These are phyloP conservation scores for Quercus wislizeni DNA, from an alignment of 306 rosid species.

Conservation along the genomic window DNA sequence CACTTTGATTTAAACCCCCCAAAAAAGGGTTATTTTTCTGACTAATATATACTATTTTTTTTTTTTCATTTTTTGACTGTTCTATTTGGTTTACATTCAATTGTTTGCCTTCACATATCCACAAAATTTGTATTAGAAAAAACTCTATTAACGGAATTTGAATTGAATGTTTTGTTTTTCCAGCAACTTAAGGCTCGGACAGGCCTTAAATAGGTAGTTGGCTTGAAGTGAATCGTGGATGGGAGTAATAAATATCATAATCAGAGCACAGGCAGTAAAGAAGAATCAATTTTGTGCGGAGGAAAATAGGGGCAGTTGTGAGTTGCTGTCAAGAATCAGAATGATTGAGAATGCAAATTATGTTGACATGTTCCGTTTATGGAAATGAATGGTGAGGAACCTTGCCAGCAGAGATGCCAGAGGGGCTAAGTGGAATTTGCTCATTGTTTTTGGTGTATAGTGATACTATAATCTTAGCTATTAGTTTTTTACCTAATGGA, in stretches of 20 bases:
- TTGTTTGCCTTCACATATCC: too few species aligned
- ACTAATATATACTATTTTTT: neutral
- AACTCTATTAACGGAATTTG: neutral
- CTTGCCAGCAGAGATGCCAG: neutral
- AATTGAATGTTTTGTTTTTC: neutral
- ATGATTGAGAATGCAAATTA: neutral
- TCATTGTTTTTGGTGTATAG: neutral
- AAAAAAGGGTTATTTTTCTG: neutral
- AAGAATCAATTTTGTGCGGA: slow-evolving; percentile 1
- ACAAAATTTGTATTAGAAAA: neutral
- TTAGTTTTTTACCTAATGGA: neutral
- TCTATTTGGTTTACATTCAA: neutral
- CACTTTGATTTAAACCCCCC: neutral
- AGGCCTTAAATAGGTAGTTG: neutral
- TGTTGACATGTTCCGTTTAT: neutral
- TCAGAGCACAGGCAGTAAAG: neutral
- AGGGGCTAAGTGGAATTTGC: neutral
- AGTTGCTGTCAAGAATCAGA: neutral
- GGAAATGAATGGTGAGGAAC: neutral
- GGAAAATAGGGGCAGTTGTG: neutral
- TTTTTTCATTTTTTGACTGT: too few species aligned
- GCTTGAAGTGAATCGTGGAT: neutral
- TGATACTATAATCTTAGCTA: neutral
- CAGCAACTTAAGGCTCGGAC: slow-evolving; percentile 16
- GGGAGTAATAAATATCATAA: neutral